phyloP scores from a whole-genome alignment of 257 asterid genomes.

The Solanum arcanum region DNA sequence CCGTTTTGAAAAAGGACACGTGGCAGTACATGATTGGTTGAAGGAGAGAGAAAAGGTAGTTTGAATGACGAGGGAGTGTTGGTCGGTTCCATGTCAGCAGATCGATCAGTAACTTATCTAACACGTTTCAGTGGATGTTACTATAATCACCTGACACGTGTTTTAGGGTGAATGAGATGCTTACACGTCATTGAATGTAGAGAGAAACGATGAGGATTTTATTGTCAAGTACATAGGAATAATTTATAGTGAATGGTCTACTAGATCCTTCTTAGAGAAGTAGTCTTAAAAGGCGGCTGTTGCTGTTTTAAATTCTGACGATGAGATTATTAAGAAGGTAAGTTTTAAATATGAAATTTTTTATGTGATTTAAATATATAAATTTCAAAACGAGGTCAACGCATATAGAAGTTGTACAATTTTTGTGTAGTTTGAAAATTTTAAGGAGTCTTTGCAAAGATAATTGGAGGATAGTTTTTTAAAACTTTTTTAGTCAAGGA shows the following conservation, averaged over 20 bases:
- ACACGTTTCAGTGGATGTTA: constrained; percentile 1
- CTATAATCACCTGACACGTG: not conserved
- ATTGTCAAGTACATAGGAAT: not conserved
- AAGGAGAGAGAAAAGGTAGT: constrained; percentile 7
- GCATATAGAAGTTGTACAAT: not conserved
- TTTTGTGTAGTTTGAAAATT: not conserved
- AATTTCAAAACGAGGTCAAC: not conserved
- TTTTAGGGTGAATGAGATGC: fast-evolving
- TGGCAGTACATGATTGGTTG: constrained; percentile 10
- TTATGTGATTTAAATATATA: too few relatives aligned
- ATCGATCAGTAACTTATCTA: constrained; percentile 11
- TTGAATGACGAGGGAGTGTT: constrained; percentile 27
- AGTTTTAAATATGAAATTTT: too few relatives aligned
- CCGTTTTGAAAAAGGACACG: constrained; percentile 38
- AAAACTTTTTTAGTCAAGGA: not conserved
- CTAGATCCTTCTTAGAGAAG: not conserved
- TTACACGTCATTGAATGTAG: not conserved
- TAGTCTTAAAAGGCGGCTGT: constrained; percentile 26
- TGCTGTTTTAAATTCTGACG: not conserved
- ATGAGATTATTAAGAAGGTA: too few relatives aligned
- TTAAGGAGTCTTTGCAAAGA: not conserved
- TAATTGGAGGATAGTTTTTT: not conserved
- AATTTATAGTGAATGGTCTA: not conserved
- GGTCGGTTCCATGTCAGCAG: constrained; percentile 45
- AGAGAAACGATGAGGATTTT: not conserved